Evolutionary conservation across 164 flowering plant species (phyloP).

Genomic region (Saururus chinensis): DNA sequence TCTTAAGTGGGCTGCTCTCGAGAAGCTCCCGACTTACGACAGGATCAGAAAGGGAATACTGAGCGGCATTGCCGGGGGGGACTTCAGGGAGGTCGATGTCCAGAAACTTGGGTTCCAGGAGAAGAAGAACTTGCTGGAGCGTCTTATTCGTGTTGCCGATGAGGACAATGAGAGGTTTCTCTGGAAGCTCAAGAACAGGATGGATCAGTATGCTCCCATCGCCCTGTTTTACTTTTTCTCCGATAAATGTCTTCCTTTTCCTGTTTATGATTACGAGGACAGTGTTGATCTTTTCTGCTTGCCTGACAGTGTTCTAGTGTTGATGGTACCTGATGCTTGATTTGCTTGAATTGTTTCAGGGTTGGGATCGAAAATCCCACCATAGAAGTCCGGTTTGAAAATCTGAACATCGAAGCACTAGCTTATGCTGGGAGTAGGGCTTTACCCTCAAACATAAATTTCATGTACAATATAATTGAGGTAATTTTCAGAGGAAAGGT

Average conservation of each 20-base stretch:
- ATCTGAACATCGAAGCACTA: constrained; percentile 44
- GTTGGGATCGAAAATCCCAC: constrained; percentile 54
- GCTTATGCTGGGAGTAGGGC: constrained; percentile 63
- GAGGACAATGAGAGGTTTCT: constrained; percentile 91
- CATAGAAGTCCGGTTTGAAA: constrained; percentile 52
- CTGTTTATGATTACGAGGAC: not conserved
- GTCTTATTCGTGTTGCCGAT: constrained; percentile 63
- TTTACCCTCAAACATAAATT: constrained; percentile 65
- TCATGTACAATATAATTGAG: constrained; percentile 8
- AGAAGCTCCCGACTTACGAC: constrained; percentile 15
- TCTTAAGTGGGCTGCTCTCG: constrained; percentile 18
- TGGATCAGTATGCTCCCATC: constrained; percentile 41
- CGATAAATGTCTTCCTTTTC: too few species aligned
- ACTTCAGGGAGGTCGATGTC: constrained; percentile 61
- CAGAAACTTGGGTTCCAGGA: constrained; percentile 46
- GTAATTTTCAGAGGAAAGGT: not conserved
- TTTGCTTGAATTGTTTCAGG: constrained; percentile 17
- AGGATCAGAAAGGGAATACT: constrained; percentile 12
- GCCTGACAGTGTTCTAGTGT: not conserved
- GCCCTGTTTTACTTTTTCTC: not conserved
- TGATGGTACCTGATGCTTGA: not conserved
- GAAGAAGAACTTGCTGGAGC: constrained; percentile 56
- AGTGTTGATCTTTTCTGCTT: too few species aligned
- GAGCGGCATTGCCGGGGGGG: not conserved
- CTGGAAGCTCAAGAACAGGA: constrained; percentile 53